A percentile compares a stretch with the other conserved stretches of the same genome.
Conservation (phyloP, 129 eudicot genomes). For the Arctium lappa region DNA sequence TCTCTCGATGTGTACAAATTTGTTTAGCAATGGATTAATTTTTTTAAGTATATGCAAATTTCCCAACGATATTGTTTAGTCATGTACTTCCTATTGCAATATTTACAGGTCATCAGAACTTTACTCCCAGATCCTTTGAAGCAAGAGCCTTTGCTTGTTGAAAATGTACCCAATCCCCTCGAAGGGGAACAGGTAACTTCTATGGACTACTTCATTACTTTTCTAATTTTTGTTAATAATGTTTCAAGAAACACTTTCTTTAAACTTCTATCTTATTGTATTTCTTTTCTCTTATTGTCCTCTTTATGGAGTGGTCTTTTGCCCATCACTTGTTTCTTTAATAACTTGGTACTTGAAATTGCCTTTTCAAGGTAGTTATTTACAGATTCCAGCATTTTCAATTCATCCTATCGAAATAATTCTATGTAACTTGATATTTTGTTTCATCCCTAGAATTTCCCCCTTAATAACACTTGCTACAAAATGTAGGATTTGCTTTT, state of each 20-base stretch:
- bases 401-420: neutral
- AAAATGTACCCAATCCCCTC: conserved; percentile 80
- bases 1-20: neutral
- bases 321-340: neutral
- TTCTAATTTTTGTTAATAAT: neutral
- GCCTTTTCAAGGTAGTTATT: no score
- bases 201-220: neutral
- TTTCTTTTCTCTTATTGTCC: neutral
- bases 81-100: conserved; percentile 3
- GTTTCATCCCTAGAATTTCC: neutral
- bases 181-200: conserved; percentile 92
- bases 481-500: neutral
- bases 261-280: neutral
- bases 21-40: neutral
- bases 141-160: conserved; percentile 86
- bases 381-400: no score
- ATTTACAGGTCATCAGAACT: conserved; percentile 56
- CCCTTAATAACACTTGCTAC: neutral
- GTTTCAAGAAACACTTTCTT: neutral
- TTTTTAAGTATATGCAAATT: neutral
- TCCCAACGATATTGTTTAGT: neutral
- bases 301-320: neutral
- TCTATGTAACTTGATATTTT: neutral
- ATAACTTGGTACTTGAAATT: neutral
- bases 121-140: conserved; percentile 72